Conservation (phyloP, 2,329 filamentous ascomycete genomes). For the Fonsecaea erecta region DNA sequence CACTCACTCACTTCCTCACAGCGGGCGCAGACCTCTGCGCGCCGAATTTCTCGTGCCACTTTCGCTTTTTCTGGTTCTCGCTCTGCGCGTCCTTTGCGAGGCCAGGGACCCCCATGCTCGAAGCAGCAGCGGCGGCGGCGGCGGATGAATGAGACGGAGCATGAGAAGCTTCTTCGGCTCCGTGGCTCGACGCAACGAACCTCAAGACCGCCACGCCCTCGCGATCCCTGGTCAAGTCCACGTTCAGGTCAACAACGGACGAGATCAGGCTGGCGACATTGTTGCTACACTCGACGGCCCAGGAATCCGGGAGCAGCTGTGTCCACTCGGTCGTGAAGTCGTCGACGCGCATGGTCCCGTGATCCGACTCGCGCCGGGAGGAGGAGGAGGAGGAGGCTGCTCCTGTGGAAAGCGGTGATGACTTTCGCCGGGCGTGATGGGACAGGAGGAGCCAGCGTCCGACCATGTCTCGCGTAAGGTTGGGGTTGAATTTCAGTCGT, state of each 20-base stretch:
- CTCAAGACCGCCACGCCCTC: constrained; percentile 16
- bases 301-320: constrained; percentile 29
- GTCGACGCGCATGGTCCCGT: not conserved
- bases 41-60: constrained; percentile 40
- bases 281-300: constrained; percentile 30
- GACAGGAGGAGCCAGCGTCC: constrained; percentile 22
- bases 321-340: constrained; percentile 28
- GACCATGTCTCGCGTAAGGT: not conserved
- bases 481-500: constrained; percentile 4
- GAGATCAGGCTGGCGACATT: constrained; percentile 19
- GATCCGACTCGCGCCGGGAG: not conserved
- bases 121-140: not conserved
- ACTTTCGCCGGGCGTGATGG: not conserved
- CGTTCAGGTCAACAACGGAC: constrained; percentile 4
- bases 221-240: constrained; percentile 5
- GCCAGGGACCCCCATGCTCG: no score
- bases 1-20: constrained; percentile 4
- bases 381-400: no score
- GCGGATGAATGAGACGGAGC: not conserved
- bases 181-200: constrained; percentile 3
- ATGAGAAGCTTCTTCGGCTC: no score
- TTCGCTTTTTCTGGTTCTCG: constrained; percentile 33
- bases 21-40: constrained; percentile 30
- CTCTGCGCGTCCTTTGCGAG: not conserved
- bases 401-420: not conserved